A percentile compares a stretch with the other conserved stretches of the same genome.
These are phyloP conservation scores for Gnaphalium uliginosum DNA, from an alignment of 129 eudicot species.

Conservation along the genomic window DNA sequence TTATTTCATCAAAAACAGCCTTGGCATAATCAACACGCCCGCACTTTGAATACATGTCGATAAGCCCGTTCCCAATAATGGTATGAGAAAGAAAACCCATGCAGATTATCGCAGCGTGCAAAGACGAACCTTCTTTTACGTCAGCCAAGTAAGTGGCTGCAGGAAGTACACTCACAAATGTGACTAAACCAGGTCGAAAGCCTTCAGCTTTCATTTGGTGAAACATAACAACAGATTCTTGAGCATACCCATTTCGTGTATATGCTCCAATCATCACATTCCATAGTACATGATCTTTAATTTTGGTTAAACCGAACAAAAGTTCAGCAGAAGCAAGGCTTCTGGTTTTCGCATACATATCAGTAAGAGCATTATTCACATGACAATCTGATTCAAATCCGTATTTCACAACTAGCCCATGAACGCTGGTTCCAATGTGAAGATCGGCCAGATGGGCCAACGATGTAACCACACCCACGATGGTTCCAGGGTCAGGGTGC, in stretches of 20 bases:
- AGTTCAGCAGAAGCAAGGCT: slow-evolving; percentile 52
- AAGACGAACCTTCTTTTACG: slow-evolving; percentile 53
- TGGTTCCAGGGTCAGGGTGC: slow-evolving; percentile 56
- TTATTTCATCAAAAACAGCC: slow-evolving; percentile 40
- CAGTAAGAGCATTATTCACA: slow-evolving; percentile 62
- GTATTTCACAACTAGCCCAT: slow-evolving; percentile 46
- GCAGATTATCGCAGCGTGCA: slow-evolving; percentile 46
- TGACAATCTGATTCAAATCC: slow-evolving; percentile 63
- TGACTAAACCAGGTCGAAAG: slow-evolving; percentile 51
- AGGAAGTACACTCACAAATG: slow-evolving; percentile 68
- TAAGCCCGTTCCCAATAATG: slow-evolving; percentile 41
- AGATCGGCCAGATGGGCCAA: slow-evolving; percentile 48
- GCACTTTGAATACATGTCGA: slow-evolving; percentile 80
- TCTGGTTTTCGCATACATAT: slow-evolving; percentile 71
- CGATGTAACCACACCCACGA: slow-evolving; percentile 58
- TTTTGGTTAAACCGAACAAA: slow-evolving; percentile 40
- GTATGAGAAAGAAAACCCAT: slow-evolving; percentile 50
- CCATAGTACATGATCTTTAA: slow-evolving; percentile 57
- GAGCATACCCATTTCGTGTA: slow-evolving; percentile 39
- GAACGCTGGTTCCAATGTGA: slow-evolving; percentile 48
- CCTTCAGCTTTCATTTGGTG: slow-evolving; percentile 51
- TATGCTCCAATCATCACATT: slow-evolving; percentile 61
- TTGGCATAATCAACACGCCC: slow-evolving; percentile 63
- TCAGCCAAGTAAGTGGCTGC: slow-evolving; percentile 50
- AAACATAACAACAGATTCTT: slow-evolving; percentile 49